These are phyloP conservation scores for Phoma sp. DNA, from an alignment of 2,329 filamentous ascomycete species.

Conservation along the genomic window DNA sequence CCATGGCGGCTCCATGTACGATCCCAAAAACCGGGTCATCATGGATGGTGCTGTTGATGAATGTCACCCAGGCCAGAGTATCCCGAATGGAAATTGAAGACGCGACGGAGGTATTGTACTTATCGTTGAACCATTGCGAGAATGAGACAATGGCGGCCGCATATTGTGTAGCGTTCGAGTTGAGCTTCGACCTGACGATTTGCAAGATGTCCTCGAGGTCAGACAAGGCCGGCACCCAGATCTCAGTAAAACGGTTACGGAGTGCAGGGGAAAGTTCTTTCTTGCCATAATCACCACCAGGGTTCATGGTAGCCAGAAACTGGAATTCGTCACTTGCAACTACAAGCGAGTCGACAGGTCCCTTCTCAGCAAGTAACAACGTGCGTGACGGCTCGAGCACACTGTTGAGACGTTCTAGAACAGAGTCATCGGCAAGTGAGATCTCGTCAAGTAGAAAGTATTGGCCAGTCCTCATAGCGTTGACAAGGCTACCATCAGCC, in stretches of 20 bases:
- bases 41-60: slow-evolving; percentile 74
- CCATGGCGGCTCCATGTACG: slow-evolving; percentile 89
- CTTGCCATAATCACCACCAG: slow-evolving; percentile 97
- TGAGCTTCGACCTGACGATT: slow-evolving; percentile 82
- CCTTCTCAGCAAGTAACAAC: slow-evolving; percentile 92
- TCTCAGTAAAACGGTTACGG: slow-evolving; percentile 96
- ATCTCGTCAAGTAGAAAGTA: slow-evolving; percentile 98
- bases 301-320: slow-evolving; percentile 99
- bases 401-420: slow-evolving; percentile 94
- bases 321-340: slow-evolving; percentile 82
- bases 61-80: slow-evolving; percentile 90
- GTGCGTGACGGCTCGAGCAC: slow-evolving; percentile 89
- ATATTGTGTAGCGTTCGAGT: slow-evolving; percentile 61
- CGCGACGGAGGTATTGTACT: slow-evolving; percentile 76
- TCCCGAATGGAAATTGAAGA: slow-evolving; percentile 90
- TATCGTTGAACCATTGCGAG: slow-evolving; percentile 88
- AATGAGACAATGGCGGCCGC: slow-evolving; percentile 81
- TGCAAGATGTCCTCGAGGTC: slow-evolving; percentile 85
- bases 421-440: slow-evolving; percentile 95
- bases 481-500: slow-evolving; percentile 91
- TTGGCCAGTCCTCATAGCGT: slow-evolving; percentile 88
- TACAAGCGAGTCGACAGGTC: slow-evolving; percentile 81
- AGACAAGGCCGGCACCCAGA: slow-evolving; percentile 92
- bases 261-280: slow-evolving; percentile 94
- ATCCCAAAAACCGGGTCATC: slow-evolving; percentile 60